A percentile compares a stretch with the other conserved stretches of the same genome.
Evolutionary conservation across 2,329 filamentous ascomycete genomes (phyloP).

Genomic region (Aureobasidium sp.): DNA sequence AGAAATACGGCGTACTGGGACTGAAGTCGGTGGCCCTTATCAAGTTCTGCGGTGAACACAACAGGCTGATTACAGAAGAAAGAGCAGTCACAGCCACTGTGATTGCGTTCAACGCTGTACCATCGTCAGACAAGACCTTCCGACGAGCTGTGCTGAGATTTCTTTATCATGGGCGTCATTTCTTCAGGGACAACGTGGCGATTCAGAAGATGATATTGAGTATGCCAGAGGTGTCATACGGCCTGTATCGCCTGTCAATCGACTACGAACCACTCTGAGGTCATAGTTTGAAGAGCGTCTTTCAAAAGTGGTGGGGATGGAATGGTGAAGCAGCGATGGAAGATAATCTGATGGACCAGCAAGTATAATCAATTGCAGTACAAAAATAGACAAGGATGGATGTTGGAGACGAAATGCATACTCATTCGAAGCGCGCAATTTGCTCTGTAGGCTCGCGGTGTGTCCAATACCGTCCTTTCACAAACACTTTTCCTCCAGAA

Average conservation of each 20-base stretch:
- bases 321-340: no score
- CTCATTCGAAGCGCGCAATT: no score
- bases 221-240: background rate
- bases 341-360: no score
- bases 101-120: background rate
- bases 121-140: background rate
- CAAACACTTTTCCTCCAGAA: no score
- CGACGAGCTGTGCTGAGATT: background rate
- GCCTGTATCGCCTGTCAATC: background rate
- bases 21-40: background rate
- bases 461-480: no score
- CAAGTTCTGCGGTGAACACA: background rate
- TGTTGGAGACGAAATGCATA: no score
- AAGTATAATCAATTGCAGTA: no score
- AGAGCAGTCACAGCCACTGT: background rate
- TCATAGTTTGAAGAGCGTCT: background rate
- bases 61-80: background rate
- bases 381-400: no score
- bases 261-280: background rate
- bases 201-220: background rate
- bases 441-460: no score
- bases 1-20: background rate
- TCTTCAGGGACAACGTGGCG: background rate
- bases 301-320: no score
- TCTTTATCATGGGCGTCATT: background rate